Evolutionary conservation across 352 stramenopile genomes (phyloP).

Genomic region (Pythium phragmiticola): DNA sequence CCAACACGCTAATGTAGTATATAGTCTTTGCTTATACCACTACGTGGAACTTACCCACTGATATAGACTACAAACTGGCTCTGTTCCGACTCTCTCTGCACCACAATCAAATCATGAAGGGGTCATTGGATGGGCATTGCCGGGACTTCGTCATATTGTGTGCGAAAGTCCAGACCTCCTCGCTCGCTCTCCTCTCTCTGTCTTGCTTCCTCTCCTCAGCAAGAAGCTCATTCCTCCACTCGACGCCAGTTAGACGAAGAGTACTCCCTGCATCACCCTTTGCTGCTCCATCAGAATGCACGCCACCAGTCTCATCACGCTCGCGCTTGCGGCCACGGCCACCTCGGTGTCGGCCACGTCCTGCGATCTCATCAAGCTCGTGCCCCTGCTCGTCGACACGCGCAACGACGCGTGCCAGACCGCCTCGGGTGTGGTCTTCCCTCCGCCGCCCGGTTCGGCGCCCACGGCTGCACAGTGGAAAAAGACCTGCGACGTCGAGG

Average conservation of each 20-base stretch:
- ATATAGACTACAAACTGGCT: constrained; percentile 1
- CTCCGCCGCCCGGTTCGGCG: constrained; percentile 2
- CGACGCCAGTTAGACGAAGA: constrained; percentile 19
- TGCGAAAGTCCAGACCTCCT: not conserved
- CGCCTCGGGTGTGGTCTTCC: constrained; percentile 24
- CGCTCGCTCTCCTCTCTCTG: not conserved
- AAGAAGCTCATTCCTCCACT: constrained; percentile 23
- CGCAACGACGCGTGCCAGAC: constrained; percentile 26
- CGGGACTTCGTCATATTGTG: constrained; percentile 4
- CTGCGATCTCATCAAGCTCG: constrained; percentile 26
- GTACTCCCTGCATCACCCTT: not conserved
- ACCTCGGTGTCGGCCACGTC: constrained; percentile 7
- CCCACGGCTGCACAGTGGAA: constrained; percentile 9
- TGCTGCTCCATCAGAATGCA: not conserved
- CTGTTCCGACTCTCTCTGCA: constrained; percentile 15
- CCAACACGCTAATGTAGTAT: constrained; percentile 1
- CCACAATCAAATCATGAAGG: not conserved
- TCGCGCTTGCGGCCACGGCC: constrained; percentile 2
- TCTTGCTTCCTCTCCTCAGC: not conserved
- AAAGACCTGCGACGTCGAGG: constrained; percentile 18
- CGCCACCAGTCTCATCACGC: not conserved
- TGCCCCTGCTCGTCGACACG: constrained; percentile 23
- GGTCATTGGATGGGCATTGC: not conserved
- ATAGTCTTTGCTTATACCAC: not conserved
- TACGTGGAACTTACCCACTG: not conserved